Conservation (phyloP, 2,329 filamentous ascomycete species). For the Pseudocercospora crystallina region DNA sequence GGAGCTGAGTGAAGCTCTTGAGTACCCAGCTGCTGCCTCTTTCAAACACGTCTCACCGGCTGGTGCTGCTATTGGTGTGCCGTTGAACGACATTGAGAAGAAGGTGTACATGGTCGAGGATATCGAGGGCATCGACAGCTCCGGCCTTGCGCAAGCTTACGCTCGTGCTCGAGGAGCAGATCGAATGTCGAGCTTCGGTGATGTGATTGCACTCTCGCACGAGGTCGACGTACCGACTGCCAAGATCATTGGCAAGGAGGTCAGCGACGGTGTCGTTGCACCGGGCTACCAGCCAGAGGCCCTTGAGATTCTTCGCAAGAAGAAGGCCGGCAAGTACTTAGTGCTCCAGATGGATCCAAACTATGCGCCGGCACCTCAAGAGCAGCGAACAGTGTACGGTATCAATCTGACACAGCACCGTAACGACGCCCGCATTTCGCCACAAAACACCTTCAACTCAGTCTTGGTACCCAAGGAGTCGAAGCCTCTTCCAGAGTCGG, state of each 20-base stretch:
- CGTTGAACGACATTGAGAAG: slow-evolving; percentile 80
- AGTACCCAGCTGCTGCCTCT: slow-evolving; percentile 86
- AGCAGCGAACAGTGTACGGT: slow-evolving; percentile 87
- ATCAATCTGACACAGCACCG: slow-evolving; percentile 85
- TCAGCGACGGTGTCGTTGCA: slow-evolving; percentile 94
- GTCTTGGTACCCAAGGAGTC: slow-evolving; percentile 84
- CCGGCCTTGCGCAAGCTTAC: slow-evolving; percentile 87
- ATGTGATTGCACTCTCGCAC: slow-evolving; percentile 90
- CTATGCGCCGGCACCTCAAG: slow-evolving; percentile 71
- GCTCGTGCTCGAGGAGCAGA: slow-evolving; percentile 93
- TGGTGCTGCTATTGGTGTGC: slow-evolving; percentile 89
- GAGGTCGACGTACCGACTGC: slow-evolving; percentile 89
- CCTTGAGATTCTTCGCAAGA: slow-evolving; percentile 89
- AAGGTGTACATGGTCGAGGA: slow-evolving; percentile 99
- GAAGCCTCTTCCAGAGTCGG: slow-evolving; percentile 70
- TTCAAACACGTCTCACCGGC: slow-evolving; percentile 99
- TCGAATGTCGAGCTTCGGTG: slow-evolving; percentile 98
- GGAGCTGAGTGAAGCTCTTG: slow-evolving; percentile 86
- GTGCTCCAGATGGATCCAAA: slow-evolving; percentile 91
- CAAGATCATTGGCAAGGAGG: slow-evolving; percentile 96
- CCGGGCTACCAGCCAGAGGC: slow-evolving; percentile 82
- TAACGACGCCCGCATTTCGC: slow-evolving; percentile 85
- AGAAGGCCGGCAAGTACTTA: slow-evolving; percentile 97
- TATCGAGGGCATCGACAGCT: slow-evolving; percentile 83
- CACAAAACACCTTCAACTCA: slow-evolving; percentile 75